Base-by-base conservation (phyloP, 2,329 filamentous ascomycete genomes). In the Chaetothyriales sp. region DNA sequence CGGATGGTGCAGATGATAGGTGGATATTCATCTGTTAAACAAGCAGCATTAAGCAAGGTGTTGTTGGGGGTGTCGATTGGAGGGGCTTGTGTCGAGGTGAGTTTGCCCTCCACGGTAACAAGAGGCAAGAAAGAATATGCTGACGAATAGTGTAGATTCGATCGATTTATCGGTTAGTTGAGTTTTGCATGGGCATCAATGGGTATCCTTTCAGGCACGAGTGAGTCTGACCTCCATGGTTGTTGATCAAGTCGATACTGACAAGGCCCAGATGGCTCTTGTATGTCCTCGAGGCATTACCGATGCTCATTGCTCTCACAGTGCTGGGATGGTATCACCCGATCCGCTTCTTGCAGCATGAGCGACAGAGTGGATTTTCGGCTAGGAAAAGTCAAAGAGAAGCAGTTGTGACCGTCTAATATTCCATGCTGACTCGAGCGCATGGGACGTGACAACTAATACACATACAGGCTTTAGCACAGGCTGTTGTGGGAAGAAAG, bases 251-350 rank as follows among this genome's bases (percentile, higher is more conserved):
- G 22, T 25, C 22, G 22, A 25, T 25, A 6, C 22, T 25, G 22
- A 25, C 22, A 25, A 25, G 22, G 6, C 6, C 3, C 22, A 25
- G 22, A 25, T 68, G 66, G 65, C 64, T 65, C 18, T 48, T 70
- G n/a, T 75, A 72, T 55, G 58, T 71, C 2, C 72, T 75, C 56
- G 73, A 75, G 52, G 64, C 62, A 0, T 54, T 63, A 1, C 60
- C 67, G n/a, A 73, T 73, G 68, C 61, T 65, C 54, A 60, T 69
- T 0, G 74, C 75, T 5, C 67, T 78, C 33, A 61, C 68, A 0
- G 66, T 74, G 1, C 74, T 78, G 53, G 73, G 71, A 4, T 58
- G 74, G 40, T 77, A 69, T 60, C 73, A 78, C 56, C 75, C 75
- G 0, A 65, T 66, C 6, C 64, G 61, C 9, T 71, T 67, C 52